Percentiles rank a stretch among this genome's conserved stretches.
These are phyloP conservation scores for Pseudonitzschia pungens DNA, from an alignment of 108 stramenopile genomes.

Conservation along the genomic window DNA sequence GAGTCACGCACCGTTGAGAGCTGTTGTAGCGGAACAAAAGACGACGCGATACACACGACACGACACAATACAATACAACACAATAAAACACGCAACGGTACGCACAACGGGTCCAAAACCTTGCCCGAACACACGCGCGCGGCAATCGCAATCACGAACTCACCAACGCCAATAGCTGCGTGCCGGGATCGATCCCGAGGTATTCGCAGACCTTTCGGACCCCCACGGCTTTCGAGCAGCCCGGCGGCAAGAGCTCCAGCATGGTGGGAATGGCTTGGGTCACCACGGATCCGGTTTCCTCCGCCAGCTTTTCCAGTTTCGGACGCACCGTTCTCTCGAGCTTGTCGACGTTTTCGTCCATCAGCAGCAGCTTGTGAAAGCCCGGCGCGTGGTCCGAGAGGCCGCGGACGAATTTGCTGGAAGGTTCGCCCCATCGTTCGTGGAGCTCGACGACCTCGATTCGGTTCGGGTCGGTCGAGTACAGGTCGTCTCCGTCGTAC, in stretches of 20 bases:
- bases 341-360: conserved; percentile 69
- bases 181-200: conserved; percentile 63
- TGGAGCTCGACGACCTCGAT: conserved; percentile 56
- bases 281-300: conserved; percentile 52
- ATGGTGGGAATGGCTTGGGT: conserved; percentile 89
- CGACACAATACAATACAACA: too few relatives aligned
- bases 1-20: not conserved
- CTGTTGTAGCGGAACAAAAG: too few relatives aligned
- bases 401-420: conserved; percentile 37
- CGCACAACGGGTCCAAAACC: too few relatives aligned
- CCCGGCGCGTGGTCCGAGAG: conserved; percentile 44
- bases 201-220: conserved; percentile 78
- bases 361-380: conserved; percentile 84
- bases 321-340: conserved; percentile 57
- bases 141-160: not conserved
- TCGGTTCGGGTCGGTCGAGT: conserved; percentile 53
- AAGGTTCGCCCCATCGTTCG: conserved; percentile 81
- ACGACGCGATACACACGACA: not conserved
- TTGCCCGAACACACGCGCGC: too few relatives aligned
- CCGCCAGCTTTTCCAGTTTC: conserved; percentile 63
- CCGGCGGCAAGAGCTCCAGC: conserved; percentile 86
- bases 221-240: conserved; percentile 88
- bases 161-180: conserved; percentile 66
- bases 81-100: too few relatives aligned
- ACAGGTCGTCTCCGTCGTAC: conserved; percentile 86